phyloP scores from a whole-genome alignment of 305 asterid genomes.

The Solanum hybrid region DNA sequence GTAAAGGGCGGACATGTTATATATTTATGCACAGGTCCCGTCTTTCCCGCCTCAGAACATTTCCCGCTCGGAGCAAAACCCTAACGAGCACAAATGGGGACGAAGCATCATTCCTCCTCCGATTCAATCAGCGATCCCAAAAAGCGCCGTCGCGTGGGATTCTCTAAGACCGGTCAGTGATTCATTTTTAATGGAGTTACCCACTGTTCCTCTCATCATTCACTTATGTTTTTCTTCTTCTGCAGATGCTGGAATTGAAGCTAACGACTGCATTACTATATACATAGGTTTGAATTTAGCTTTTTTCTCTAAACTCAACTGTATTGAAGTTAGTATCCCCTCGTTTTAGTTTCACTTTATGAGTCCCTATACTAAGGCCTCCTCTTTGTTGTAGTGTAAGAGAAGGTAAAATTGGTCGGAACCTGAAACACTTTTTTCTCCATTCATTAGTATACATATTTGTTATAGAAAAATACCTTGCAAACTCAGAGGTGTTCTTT shows the following conservation, averaged over 20 bases:
- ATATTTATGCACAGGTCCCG: not conserved
- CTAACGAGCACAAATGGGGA: conserved; percentile 70
- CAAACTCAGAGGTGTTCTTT: not conserved
- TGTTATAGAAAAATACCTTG: not conserved
- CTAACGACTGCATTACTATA: conserved; percentile 67
- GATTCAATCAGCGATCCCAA: conserved; percentile 40
- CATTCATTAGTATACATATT: not conserved
- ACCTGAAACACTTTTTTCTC: not conserved
- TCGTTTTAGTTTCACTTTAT: not conserved
- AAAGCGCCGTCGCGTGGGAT: conserved; percentile 64
- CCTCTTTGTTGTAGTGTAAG: not conserved
- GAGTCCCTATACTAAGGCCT: not conserved
- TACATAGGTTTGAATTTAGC: conserved; percentile 42
- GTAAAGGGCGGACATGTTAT: not conserved
- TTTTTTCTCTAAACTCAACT: not conserved
- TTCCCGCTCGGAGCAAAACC: conserved; percentile 51
- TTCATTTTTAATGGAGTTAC: conserved; percentile 5
- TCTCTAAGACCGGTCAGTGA: conserved; percentile 44
- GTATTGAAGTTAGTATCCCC: not conserved
- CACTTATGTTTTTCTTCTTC: conserved; percentile 1
- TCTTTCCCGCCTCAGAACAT: conserved; percentile 59
- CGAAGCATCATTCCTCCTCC: conserved; percentile 65
- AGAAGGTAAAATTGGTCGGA: not conserved
- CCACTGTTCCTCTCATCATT: not conserved
- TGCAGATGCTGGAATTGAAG: conserved; percentile 72